These are phyloP conservation scores for Boletus huronensis DNA, from an alignment of 768 basidiomycete genomes.

Conservation along the genomic window DNA sequence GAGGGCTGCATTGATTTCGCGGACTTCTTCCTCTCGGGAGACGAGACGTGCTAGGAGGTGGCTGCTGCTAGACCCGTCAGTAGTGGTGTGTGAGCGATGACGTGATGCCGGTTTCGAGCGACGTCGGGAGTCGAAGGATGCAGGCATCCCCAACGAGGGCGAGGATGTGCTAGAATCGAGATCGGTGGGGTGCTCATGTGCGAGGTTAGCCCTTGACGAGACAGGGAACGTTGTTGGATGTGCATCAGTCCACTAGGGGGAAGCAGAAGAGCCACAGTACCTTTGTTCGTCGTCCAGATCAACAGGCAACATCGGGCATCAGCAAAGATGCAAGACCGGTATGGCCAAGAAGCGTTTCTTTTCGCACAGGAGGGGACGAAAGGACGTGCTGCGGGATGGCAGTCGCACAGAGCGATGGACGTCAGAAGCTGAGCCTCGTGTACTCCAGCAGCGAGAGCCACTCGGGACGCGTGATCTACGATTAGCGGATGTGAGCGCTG, in stretches of 20 bases:
- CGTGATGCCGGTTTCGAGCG: conserved; percentile 27
- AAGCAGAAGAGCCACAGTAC: conserved; percentile 9
- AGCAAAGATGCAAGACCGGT: conserved; percentile 6
- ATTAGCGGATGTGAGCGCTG: conserved; percentile 8
- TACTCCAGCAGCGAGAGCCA: conserved; percentile 23
- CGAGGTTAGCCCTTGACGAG: conserved; percentile 19
- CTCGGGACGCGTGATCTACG: conserved; percentile 14
- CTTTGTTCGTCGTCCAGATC: conserved; percentile 31
- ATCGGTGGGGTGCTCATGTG: conserved; percentile 29
- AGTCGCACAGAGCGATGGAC: conserved; percentile 1
- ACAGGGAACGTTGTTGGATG: not conserved
- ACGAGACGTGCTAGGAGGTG: conserved; percentile 30
- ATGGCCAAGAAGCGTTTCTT: not conserved
- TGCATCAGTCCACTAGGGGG: not conserved
- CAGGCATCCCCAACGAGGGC: conserved; percentile 18
- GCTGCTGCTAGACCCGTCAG: conserved; percentile 29
- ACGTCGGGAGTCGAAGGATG: conserved; percentile 17
- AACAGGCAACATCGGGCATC: conserved; percentile 26
- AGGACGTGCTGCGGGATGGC: not conserved
- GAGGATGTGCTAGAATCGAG: conserved; percentile 31
- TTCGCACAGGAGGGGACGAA: conserved; percentile 1
- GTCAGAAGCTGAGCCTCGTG: conserved; percentile 25
- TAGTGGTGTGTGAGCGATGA: conserved; percentile 25
- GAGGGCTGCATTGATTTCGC: conserved; percentile 29
- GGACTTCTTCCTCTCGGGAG: conserved; percentile 30